Evolutionary conservation across 1,284 basidiomycete species (phyloP).

Genomic region (Cryptococcus maquisensis): DNA sequence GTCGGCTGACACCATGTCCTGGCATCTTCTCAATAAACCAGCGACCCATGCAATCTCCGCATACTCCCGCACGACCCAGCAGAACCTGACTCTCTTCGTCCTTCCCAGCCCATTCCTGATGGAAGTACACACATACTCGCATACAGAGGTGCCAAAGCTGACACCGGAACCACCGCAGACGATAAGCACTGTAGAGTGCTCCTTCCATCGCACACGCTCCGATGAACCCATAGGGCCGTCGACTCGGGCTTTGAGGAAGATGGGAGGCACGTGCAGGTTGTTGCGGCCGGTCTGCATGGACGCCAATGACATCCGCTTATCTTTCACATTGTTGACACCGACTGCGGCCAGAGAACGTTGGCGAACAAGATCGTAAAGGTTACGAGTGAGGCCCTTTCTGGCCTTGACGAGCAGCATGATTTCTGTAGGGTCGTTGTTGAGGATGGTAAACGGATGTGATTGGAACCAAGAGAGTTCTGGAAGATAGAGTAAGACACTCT

Average conservation of each 20-base stretch:
- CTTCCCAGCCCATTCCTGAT: constrained; percentile 57
- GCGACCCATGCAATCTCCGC: constrained; percentile 84
- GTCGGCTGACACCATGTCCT: constrained; percentile 58
- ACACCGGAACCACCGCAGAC: constrained; percentile 77
- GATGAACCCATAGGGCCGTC: constrained; percentile 79
- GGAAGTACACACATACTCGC: constrained; percentile 66
- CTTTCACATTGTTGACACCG: constrained; percentile 19
- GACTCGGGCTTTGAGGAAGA: constrained; percentile 58
- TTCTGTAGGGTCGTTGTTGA: constrained; percentile 61
- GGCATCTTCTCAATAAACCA: constrained; percentile 62
- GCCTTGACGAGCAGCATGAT: constrained; percentile 72
- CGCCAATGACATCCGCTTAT: constrained; percentile 25
- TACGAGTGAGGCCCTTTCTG: constrained; percentile 68
- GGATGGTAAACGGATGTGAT: constrained; percentile 78
- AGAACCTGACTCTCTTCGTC: constrained; percentile 65
- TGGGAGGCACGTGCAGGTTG: constrained; percentile 35
- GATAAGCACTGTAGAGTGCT: constrained; percentile 63
- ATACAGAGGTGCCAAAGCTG: constrained; percentile 66
- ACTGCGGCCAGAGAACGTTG: constrained; percentile 42
- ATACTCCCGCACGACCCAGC: constrained; percentile 80
- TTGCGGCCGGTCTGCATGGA: constrained; percentile 32
- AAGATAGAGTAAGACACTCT: constrained; percentile 60
- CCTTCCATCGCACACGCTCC: constrained; percentile 62
- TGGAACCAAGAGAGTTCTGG: constrained; percentile 65
- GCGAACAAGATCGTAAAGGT: constrained; percentile 61